phyloP scores from a whole-genome alignment of 208 protist genomes.

The Phytomonas sp. region DNA sequence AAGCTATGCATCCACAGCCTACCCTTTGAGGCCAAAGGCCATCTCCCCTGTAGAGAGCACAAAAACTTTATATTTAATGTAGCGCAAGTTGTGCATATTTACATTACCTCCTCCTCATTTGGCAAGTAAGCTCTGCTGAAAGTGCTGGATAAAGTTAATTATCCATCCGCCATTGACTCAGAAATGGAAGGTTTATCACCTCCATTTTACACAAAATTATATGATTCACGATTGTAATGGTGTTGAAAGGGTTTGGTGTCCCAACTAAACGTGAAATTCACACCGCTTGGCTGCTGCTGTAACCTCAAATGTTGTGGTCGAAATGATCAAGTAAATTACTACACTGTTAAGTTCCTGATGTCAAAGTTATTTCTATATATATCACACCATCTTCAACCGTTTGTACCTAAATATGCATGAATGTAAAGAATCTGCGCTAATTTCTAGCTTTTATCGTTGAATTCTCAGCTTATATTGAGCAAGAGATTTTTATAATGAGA shows the following conservation, averaged over 20 bases:
- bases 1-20: not conserved
- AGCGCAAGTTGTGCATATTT: not conserved
- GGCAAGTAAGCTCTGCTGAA: not conserved
- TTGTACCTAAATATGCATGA: not conserved
- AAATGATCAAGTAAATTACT: not conserved
- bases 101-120: not conserved
- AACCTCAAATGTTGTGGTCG: not conserved
- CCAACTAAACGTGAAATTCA: not conserved
- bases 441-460: too few relatives aligned
- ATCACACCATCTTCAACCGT: not conserved
- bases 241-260: not conserved
- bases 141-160: not conserved
- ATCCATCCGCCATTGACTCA: too few relatives aligned
- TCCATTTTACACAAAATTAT: not conserved
- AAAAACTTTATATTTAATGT: not conserved
- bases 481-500: not conserved
- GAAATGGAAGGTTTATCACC: not conserved
- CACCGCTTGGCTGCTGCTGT: not conserved
- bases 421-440: not conserved
- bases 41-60: not conserved
- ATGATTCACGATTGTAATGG: not conserved
- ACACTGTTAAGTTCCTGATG: not conserved
- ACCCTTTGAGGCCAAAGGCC: not conserved
- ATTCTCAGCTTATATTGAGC: not conserved
- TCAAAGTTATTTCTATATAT: not conserved